A percentile compares a stretch with the other conserved stretches of the same genome.
Evolutionary conservation across 352 stramenopile species (phyloP).

Genomic region (Aphanomyces euteiches): DNA sequence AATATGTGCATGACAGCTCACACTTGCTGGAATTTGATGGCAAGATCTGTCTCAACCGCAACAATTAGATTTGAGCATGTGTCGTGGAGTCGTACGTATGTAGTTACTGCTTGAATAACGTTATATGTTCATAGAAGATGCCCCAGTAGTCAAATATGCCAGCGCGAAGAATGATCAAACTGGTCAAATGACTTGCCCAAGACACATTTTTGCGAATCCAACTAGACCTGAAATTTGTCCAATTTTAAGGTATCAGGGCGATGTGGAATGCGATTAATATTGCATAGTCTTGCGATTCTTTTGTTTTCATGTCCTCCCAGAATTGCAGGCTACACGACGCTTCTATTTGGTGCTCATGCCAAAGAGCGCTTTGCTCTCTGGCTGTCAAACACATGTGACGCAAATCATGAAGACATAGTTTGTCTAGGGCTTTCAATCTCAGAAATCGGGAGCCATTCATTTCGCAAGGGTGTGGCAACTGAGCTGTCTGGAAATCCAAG

Average conservation of each 20-base stretch:
- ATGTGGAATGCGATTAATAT: neutral
- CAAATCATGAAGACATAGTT: neutral
- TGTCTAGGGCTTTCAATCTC: neutral
- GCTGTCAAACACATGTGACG: neutral
- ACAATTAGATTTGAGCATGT: no score
- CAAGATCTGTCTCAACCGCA: no score
- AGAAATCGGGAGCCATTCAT: slow-evolving; percentile 9
- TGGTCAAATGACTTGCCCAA: no score
- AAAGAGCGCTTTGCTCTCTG: neutral
- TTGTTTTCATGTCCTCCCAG: neutral
- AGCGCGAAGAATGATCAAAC: no score
- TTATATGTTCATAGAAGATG: no score
- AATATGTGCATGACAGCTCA: no score
- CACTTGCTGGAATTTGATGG: no score
- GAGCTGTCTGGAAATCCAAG: neutral
- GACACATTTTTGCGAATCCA: neutral
- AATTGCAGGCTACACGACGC: neutral
- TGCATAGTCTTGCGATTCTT: neutral
- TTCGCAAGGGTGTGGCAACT: neutral
- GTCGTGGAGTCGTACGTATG: no score
- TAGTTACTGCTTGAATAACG: no score
- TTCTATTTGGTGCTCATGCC: neutral
- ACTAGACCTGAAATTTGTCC: slow-evolving; percentile 1
- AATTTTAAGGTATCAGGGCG: slow-evolving; percentile 1
- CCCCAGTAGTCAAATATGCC: no score